phyloP scores from a whole-genome alignment of 257 asterid species.

The Phtheirospermum japonicum region DNA sequence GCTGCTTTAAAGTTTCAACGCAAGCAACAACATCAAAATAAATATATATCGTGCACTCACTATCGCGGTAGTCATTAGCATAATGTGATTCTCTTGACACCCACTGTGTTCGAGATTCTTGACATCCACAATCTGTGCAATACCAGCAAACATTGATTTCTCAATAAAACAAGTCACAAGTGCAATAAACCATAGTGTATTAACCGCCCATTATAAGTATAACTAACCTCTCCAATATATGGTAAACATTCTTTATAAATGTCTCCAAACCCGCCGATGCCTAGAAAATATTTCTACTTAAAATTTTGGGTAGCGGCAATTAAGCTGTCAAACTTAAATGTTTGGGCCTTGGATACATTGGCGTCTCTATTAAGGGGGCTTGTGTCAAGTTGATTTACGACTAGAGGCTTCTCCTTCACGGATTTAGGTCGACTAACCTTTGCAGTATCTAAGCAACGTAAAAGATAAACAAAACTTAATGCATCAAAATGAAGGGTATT shows the following conservation, averaged over 20 bases:
- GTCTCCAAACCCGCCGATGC: conserved; percentile 61
- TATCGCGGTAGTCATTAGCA: too few species aligned
- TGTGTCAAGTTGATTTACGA: conserved; percentile 30
- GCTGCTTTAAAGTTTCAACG: conserved; percentile 84
- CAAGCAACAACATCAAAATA: too few species aligned
- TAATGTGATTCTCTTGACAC: conserved; percentile 76
- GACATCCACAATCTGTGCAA: conserved; percentile 64
- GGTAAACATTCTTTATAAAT: conserved; percentile 46
- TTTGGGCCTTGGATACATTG: conserved; percentile 13
- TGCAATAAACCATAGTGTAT: too few species aligned
- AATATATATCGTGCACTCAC: too few species aligned
- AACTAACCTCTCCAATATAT: conserved; percentile 49
- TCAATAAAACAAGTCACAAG: too few species aligned
- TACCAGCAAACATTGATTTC: neutral
- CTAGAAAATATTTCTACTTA: conserved; percentile 38
- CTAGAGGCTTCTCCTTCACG: conserved; percentile 39
- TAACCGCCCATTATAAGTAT: too few species aligned
- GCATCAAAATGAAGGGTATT: too few species aligned
- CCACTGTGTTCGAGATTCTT: conserved; percentile 73
- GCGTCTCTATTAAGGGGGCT: conserved; percentile 26
- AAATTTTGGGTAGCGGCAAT: conserved; percentile 44
- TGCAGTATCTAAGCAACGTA: conserved; percentile 33
- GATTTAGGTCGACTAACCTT: conserved; percentile 32
- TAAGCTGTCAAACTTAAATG: conserved; percentile 32
- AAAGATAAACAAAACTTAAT: conserved; percentile 24